Percentiles rank a stretch among this genome's conserved stretches.
Evolutionary conservation across 2,329 filamentous ascomycete genomes (phyloP).

Genomic region (Teratosphaeriaceae sp.): DNA sequence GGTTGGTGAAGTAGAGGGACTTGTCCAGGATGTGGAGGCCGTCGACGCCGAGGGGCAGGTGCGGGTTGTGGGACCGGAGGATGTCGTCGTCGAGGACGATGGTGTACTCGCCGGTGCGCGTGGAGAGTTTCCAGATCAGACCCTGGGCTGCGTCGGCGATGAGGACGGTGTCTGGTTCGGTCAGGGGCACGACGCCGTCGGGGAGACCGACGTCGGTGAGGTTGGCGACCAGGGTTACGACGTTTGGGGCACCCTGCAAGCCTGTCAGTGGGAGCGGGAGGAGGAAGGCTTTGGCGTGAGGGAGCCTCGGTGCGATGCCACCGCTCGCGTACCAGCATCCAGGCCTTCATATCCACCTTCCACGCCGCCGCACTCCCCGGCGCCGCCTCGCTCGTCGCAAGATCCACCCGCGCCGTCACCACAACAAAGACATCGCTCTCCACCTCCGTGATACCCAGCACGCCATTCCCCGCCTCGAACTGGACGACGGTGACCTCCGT

Average conservation of each 20-base stretch:
- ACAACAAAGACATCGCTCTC: slow-evolving; percentile 5
- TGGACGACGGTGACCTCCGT: neutral
- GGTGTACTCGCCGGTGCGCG: slow-evolving; percentile 1
- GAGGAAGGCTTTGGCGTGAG: too few relatives aligned
- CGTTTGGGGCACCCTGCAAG: neutral
- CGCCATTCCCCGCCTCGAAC: slow-evolving; percentile 4
- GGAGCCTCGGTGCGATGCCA: too few relatives aligned
- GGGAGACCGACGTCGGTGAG: slow-evolving; percentile 4
- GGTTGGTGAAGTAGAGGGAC: slow-evolving; percentile 5
- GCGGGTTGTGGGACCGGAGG: neutral
- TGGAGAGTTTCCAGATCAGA: slow-evolving; percentile 3
- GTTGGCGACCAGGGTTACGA: slow-evolving; percentile 3
- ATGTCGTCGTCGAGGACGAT: slow-evolving; percentile 1
- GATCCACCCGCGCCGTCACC: neutral
- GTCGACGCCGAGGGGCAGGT: slow-evolving; percentile 5
- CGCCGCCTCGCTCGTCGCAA: neutral
- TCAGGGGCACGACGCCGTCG: slow-evolving; percentile 1
- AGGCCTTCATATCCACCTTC: slow-evolving; percentile 6
- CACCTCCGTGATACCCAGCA: slow-evolving; percentile 4
- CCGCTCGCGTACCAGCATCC: slow-evolving; percentile 1
- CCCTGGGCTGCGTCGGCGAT: slow-evolving; percentile 6
- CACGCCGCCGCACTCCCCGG: slow-evolving; percentile 4
- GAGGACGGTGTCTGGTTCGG: neutral
- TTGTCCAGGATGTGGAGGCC: slow-evolving; percentile 4
- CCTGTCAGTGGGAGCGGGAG: neutral